Conservation (phyloP, 1,284 basidiomycete genomes). For the Cutaneotrichosporon cavernicola region DNA sequence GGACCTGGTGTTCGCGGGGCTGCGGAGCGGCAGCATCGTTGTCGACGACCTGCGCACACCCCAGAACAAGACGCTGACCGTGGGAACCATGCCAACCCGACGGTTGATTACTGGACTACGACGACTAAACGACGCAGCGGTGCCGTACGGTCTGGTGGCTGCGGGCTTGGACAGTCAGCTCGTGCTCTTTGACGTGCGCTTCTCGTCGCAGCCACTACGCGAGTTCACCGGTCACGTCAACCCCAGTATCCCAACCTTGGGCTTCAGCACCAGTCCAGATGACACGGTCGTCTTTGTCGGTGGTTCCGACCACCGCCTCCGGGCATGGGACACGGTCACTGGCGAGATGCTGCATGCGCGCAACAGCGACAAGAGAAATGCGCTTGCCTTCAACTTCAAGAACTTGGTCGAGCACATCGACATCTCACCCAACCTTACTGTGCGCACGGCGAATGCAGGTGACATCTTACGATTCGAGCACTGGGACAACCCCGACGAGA, state of each 20-base stretch:
- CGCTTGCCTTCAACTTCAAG: conserved; percentile 12
- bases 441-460: conserved; percentile 17
- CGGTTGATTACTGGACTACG: conserved; percentile 43
- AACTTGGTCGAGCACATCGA: conserved; percentile 21
- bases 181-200: conserved; percentile 44
- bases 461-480: conserved; percentile 21
- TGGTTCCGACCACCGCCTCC: conserved; percentile 38
- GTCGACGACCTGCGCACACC: conserved; percentile 36
- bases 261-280: conserved; percentile 36
- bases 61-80: conserved; percentile 13
- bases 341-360: conserved; percentile 23
- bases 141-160: conserved; percentile 44
- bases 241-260: conserved; percentile 27
- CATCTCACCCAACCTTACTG: conserved; percentile 16
- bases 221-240: conserved; percentile 40
- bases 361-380: background rate
- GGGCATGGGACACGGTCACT: conserved; percentile 37
- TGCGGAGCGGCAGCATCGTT: conserved; percentile 27
- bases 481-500: background rate
- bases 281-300: conserved; percentile 39
- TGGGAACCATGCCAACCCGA: conserved; percentile 24
- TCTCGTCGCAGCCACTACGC: conserved; percentile 28
- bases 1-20: conserved; percentile 38
- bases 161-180: conserved; percentile 42
- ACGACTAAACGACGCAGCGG: conserved; percentile 40